These are phyloP conservation scores for Boletus rubroflammeus DNA, from an alignment of 768 basidiomycete species.

Conservation along the genomic window DNA sequence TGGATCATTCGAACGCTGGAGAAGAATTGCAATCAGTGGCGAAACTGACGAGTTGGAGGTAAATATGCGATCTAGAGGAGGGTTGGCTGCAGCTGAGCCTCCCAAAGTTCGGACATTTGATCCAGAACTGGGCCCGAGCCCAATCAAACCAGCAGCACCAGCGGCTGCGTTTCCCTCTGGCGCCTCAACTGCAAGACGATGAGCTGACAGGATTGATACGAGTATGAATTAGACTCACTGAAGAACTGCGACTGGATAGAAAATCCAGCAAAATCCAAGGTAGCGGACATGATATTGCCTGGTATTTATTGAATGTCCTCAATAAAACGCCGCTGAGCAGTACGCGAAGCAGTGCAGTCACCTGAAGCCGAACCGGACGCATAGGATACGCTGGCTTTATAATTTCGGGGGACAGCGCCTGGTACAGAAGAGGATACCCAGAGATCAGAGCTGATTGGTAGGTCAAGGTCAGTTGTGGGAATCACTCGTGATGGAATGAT, in stretches of 20 bases:
- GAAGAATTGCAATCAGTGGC: conserved; percentile 60
- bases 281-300: conserved; percentile 32
- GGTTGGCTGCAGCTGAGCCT: conserved; percentile 39
- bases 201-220: background rate
- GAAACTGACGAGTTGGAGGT: conserved; percentile 51
- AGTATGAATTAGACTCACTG: conserved; percentile 1
- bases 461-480: background rate
- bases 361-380: conserved; percentile 53
- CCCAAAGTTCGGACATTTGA: conserved; percentile 43
- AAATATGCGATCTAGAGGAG: conserved; percentile 66
- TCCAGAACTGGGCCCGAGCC: conserved; percentile 61
- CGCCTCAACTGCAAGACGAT: conserved; percentile 22
- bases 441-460: conserved; percentile 53
- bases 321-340: background rate
- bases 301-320: background rate
- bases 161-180: conserved; percentile 4
- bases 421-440: conserved; percentile 51
- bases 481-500: background rate
- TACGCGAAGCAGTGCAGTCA: conserved; percentile 13
- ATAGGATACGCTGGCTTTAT: conserved; percentile 43
- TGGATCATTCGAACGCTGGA: conserved; percentile 58
- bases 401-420: conserved; percentile 37
- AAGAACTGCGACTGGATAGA: conserved; percentile 44
- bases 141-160: conserved; percentile 39
- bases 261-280: conserved; percentile 35